Base-by-base conservation (phyloP, 345 rosid genomes). In the Linum trigynum region DNA sequence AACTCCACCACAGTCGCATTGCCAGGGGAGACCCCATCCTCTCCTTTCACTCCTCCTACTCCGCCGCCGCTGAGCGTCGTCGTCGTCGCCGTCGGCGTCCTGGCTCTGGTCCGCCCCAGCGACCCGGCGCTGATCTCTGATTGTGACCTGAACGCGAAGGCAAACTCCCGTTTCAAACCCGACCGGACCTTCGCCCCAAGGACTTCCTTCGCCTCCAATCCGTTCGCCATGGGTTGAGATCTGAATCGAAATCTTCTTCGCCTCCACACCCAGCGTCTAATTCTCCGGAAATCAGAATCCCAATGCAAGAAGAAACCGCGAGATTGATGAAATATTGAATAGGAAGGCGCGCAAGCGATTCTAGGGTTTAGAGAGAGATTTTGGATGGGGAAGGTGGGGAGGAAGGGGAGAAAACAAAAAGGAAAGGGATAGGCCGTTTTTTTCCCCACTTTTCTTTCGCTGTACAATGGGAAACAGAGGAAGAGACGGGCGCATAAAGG, bases 91-190 rank as follows among this genome's bases (percentile, higher is more conserved):
- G 50, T 68, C 5, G 23, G 71, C 69, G 65, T 78, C 64, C 81
- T 77, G 38, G 87, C 75, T 35, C 97, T 81, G 3, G 97, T 92
- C 63, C 96, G 86, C 6, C 97, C 97, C 65, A 90, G 36, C 5
- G 81, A 76, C 74, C 92, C 96, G 50, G 32, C 32, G 32, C 79
- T 79, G 79, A 92, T 85, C 90, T 92, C 97, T 11, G 90, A 74
- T 67, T 79, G 97, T 11, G 80, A 82, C 87, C 77, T 84, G 84
- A 85, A 72, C 7, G 90, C 94, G 62, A 90, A 92, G 73, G 84
- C 91, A 40, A 90, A 78, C 74, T 92, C 98, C 5, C 98, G 87
- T 82, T 92, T 92, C 51, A 81, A 65, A 37, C 98, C 90, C 2
- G 86, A 76, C 53, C 97, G 84, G 64, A 90, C 87, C 80, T 73